Evolutionary conservation across 169 alveolate species (phyloP).

Genomic region (Miamiensis avidus): DNA sequence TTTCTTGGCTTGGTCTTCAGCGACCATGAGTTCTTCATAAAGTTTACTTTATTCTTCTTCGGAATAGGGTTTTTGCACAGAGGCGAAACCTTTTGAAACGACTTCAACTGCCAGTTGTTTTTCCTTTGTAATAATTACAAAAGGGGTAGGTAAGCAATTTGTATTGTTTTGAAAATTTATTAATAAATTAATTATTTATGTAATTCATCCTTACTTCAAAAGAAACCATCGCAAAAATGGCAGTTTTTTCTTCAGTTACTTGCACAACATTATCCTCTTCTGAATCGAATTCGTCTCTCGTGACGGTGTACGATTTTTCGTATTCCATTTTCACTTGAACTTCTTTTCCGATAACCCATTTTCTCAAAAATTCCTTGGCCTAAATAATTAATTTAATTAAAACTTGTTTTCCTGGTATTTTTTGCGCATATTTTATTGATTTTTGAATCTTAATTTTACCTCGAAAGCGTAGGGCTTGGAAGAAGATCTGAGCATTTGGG

Average conservation of each 20-base stretch:
- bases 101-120: slow-evolving; percentile 56
- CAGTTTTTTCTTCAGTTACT: slow-evolving; percentile 52
- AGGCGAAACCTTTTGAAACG: slow-evolving; percentile 68
- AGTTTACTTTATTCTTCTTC: slow-evolving; percentile 76
- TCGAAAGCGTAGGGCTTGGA: slow-evolving; percentile 80
- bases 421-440: too few relatives aligned
- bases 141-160: not conserved
- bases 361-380: slow-evolving; percentile 72
- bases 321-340: slow-evolving; percentile 73
- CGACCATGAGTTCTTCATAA: slow-evolving; percentile 63
- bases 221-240: slow-evolving; percentile 50
- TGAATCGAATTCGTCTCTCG: slow-evolving; percentile 32
- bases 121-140: slow-evolving; percentile 7
- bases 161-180: not conserved
- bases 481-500: slow-evolving; percentile 60
- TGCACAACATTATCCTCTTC: slow-evolving; percentile 32
- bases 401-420: too few relatives aligned
- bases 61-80: slow-evolving; percentile 55
- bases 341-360: slow-evolving; percentile 67
- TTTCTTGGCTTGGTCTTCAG: slow-evolving; percentile 66
- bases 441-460: not conserved
- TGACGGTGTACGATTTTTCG: slow-evolving; percentile 35
- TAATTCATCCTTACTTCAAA: slow-evolving; percentile 38
- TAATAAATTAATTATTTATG: not conserved
- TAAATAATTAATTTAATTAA: too few relatives aligned